A percentile compares a stretch with the other conserved stretches of the same genome.
phyloP scores from a whole-genome alignment of 2,329 filamentous ascomycete genomes.

The Tolypocladium cylindrosporum region DNA sequence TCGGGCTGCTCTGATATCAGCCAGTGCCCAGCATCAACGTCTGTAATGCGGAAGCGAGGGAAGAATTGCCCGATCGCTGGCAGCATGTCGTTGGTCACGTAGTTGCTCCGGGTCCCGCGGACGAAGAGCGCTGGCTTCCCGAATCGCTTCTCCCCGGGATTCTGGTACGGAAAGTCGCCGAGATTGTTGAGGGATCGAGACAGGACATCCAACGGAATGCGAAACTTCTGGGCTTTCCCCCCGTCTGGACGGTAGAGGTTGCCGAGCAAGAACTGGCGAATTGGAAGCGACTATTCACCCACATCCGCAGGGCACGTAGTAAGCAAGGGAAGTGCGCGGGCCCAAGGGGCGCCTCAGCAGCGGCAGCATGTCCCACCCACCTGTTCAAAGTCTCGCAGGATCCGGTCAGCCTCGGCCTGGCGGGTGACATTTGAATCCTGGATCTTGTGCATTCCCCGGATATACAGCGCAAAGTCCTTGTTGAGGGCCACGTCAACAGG shows the following conservation, averaged over 20 bases:
- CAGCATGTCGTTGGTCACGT: constrained; percentile 70
- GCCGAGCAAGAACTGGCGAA: constrained; percentile 85
- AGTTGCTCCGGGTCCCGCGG: constrained; percentile 64
- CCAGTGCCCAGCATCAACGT: constrained; percentile 79
- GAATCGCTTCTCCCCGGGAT: constrained; percentile 59
- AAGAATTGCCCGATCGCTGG: constrained; percentile 78
- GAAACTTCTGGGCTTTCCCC: constrained; percentile 55
- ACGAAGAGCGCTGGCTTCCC: constrained; percentile 74
- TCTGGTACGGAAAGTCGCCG: constrained; percentile 80
- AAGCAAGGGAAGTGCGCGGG: not conserved
- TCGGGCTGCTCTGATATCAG: constrained; percentile 81
- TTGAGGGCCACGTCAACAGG: constrained; percentile 71
- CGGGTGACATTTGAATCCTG: constrained; percentile 57
- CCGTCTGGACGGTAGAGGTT: constrained; percentile 57
- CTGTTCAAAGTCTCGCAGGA: constrained; percentile 64
- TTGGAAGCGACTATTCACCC: constrained; percentile 43
- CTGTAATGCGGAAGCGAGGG: constrained; percentile 61
- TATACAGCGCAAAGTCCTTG: constrained; percentile 68
- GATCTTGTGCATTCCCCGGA: constrained; percentile 75
- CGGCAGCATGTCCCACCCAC: constrained; percentile 22
- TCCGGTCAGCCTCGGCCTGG: constrained; percentile 69
- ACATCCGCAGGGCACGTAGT: not conserved
- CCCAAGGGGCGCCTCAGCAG: not conserved
- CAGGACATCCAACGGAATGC: constrained; percentile 67
- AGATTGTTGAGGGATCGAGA: constrained; percentile 60